Percentiles rank a stretch among this genome's conserved stretches.
Conservation (phyloP, 2,329 filamentous ascomycete genomes). For the Onygena corvina region DNA sequence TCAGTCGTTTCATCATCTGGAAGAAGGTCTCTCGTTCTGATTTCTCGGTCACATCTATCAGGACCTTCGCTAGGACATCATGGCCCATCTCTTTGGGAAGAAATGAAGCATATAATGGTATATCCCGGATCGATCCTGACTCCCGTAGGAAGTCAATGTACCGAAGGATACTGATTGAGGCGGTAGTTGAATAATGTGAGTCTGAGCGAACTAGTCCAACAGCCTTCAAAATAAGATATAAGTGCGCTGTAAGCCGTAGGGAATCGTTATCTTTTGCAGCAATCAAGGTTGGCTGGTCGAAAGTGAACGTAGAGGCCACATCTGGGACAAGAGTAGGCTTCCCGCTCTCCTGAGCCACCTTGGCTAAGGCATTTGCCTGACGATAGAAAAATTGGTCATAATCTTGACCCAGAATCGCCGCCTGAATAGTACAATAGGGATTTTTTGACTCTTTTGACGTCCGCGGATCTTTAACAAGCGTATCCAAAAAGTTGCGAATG, state of each 20-base stretch:
- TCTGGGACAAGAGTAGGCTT: constrained; percentile 26
- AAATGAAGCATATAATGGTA: constrained; percentile 79
- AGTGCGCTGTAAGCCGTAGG: constrained; percentile 56
- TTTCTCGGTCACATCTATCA: constrained; percentile 58
- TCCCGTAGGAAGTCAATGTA: constrained; percentile 72
- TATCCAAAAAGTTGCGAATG: constrained; percentile 29
- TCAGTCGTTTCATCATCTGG: constrained; percentile 60
- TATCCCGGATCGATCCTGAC: constrained; percentile 59
- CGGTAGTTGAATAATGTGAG: constrained; percentile 51
- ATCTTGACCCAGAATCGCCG: constrained; percentile 32
- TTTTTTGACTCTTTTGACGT: constrained; percentile 32
- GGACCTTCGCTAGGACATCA: constrained; percentile 60
- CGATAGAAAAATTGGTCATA: constrained; percentile 33
- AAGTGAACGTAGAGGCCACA: constrained; percentile 29
- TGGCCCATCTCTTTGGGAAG: constrained; percentile 54
- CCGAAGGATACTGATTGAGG: constrained; percentile 51
- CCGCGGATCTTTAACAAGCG: constrained; percentile 26
- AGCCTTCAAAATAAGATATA: constrained; percentile 54
- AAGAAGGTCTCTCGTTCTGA: constrained; percentile 57
- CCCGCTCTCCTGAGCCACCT: constrained; percentile 22
- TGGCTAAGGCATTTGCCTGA: constrained; percentile 32
- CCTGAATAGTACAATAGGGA: constrained; percentile 35
- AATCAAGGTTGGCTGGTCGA: constrained; percentile 39
- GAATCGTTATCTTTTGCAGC: constrained; percentile 43
- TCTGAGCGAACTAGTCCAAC: constrained; percentile 41